Evolutionary conservation across 2,329 filamentous ascomycete species (phyloP).

Genomic region (Spiromastix sp.): DNA sequence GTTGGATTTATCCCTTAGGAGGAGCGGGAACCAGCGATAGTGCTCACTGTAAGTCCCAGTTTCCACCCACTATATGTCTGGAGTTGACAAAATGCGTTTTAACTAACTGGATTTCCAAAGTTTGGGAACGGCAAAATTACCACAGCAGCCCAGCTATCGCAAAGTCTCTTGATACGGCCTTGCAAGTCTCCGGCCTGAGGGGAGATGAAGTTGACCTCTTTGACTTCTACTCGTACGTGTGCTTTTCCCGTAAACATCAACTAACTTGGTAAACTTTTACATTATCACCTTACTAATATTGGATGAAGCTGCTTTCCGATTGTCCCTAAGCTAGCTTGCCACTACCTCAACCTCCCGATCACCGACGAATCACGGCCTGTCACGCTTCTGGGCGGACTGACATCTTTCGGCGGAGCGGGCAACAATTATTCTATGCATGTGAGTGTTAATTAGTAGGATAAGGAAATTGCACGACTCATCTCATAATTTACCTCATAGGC

Average conservation of each 20-base stretch:
- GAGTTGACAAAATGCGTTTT: conserved; percentile 2
- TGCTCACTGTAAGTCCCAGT: conserved; percentile 37
- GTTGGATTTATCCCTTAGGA: conserved; percentile 55
- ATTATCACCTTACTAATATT: conserved; percentile 1
- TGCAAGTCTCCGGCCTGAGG: conserved; percentile 38
- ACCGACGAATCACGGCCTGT: conserved; percentile 40
- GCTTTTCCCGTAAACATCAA: background rate
- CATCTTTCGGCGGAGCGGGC: conserved; percentile 58
- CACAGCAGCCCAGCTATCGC: conserved; percentile 49
- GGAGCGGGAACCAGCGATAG: conserved; percentile 53
- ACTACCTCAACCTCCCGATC: conserved; percentile 47
- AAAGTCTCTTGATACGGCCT: conserved; percentile 44
- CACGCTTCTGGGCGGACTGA: conserved; percentile 54
- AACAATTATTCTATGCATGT: conserved; percentile 64
- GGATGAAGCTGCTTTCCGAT: conserved; percentile 54
- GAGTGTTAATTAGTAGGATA: conserved; percentile 13
- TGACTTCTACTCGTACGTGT: conserved; percentile 52
- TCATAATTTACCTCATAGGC: too few species aligned
- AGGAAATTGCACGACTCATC: background rate
- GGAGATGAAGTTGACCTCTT: conserved; percentile 48
- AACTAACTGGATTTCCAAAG: conserved; percentile 31
- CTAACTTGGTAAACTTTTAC: background rate
- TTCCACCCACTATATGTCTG: background rate
- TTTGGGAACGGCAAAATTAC: conserved; percentile 54
- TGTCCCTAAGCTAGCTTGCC: conserved; percentile 55